Base-by-base conservation (phyloP, 2,329 filamentous ascomycete genomes). In the Cordyceps cateniannulata region DNA sequence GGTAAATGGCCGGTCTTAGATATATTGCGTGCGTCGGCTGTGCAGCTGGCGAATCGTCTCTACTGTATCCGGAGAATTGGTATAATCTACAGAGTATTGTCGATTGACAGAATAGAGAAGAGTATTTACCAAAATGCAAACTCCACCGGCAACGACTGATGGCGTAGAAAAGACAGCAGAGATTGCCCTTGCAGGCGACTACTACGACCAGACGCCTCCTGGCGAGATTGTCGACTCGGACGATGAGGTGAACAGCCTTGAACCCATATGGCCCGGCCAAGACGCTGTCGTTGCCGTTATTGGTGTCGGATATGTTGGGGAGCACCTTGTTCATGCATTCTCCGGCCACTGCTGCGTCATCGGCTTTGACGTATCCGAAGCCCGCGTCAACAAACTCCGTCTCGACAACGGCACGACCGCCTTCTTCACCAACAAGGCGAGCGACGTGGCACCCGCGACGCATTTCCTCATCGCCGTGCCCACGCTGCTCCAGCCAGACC, bases 401-500 rank as follows among this genome's bases (percentile, higher is more conserved):
- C 56, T 68, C 35, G 61, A 58, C 4, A 44, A 60, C 16, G 70
- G 68, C 24, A 68, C 65, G 7, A 69, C 73, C 10, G 69, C 74
- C 32, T 67, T 65, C 5, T 74, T 80, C 65, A 79, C 79, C 1
- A 70, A 69, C 20, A 70, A 72, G 29, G 65, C 75, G 8, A 65
- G 63, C 10, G 71, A 75, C 14, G 71, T 83, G 16, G 64, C 68
- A 3, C 62, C 67, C 35, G 81, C 78, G 9, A 81, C 77, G 0
- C 79, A 83, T 66, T 81, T 81, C 58, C 75, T 83, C 42, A 79
- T 83, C 62, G 76, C 80, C 0, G 81, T 84, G 3, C 81, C 81
- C 1, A 83, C 81, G 0, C 73, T 80, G 1, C 71, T 83, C 8
- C 71, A 72, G 4, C 69, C 73, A 0, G 76, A 82, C 66, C 75